Conservation (phyloP, 352 stramenopile genomes). For the Pythium dissimile region DNA sequence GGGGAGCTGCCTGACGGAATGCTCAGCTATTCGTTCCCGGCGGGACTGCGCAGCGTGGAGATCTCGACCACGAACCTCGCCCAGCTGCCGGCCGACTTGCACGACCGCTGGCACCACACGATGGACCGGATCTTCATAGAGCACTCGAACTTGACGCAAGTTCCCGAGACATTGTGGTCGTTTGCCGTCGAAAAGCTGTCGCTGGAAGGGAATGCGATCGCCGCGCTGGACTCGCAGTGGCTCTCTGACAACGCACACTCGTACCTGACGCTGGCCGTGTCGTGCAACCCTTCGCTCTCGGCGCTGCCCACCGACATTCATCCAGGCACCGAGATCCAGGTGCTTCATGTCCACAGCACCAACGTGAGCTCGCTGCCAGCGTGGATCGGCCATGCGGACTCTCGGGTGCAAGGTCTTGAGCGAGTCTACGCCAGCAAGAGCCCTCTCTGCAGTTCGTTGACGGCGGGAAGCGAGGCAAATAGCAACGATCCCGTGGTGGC, state of each 20-base stretch:
- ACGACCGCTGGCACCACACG: conserved; percentile 7
- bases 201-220: conserved; percentile 16
- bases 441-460: not conserved
- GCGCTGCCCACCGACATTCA: not conserved
- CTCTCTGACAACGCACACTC: not conserved
- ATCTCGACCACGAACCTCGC: conserved; percentile 15
- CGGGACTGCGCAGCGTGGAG: conserved; percentile 12
- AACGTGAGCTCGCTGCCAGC: conserved; percentile 1
- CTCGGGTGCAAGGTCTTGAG: not conserved
- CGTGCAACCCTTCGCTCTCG: conserved; percentile 6
- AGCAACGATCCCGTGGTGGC: not conserved
- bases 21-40: conserved; percentile 2
- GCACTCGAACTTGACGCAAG: conserved; percentile 2
- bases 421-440: conserved; percentile 4
- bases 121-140: conserved; percentile 15
- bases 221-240: not conserved
- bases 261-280: conserved; percentile 10
- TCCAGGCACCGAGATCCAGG: conserved; percentile 1
- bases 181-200: conserved; percentile 13
- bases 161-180: not conserved
- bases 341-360: conserved; percentile 9
- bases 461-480: not conserved
- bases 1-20: conserved; percentile 5
- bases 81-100: conserved; percentile 11
- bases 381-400: not conserved